Base-by-base conservation (phyloP, 768 basidiomycete genomes). In the Agrocybe chaxingu region DNA sequence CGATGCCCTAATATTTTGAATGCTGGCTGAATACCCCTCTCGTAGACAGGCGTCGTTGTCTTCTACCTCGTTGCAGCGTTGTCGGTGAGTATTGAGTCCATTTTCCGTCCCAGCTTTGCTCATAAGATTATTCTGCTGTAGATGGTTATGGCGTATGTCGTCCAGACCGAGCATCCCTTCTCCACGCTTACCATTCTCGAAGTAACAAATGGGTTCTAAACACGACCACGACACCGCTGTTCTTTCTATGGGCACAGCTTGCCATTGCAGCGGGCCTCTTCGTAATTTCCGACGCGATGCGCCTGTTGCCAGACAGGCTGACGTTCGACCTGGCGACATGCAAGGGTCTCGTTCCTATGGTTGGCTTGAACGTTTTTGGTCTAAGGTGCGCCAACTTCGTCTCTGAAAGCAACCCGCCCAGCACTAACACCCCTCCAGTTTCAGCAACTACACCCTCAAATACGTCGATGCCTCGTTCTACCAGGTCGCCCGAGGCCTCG, bases 391-490 rank as follows among this genome's bases (percentile, higher is more conserved):
- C 48, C 24, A 24, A 24, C 13, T 6, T 44, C 40, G 10, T 7
- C 13, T 16, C 7, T 24, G 47, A 16, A 40, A 8, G 11, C 19
- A 33, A 18, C 24, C 32, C 18, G 24, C 13, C 18, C 10, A n/a
- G 24, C 16, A 18, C 7, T 37, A 33, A 44, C 47, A 24, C 19
- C 38, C 9, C 16, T 40, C 16, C 63, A 92, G 89, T 61, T 87
- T 90, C 63, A 90, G 89, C 69, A 95, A 94, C 66, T 93, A 84
- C 63, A 92, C 89, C 36, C 78, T 95, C 51, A 91, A 93, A 82
- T 92, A 89, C 61, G 94, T 97, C 58, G 93, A 94, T 50, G 91
- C 92, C 9, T 94, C 92, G 0, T 93, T 96, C 69, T 94, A 96
- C 67, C 94, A 96, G 72, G 88, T 98, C 55, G 95, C 95, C 0